These are phyloP conservation scores for Tolypocladium cylindrosporum DNA, from an alignment of 2,329 filamentous ascomycete species.

Conservation along the genomic window DNA sequence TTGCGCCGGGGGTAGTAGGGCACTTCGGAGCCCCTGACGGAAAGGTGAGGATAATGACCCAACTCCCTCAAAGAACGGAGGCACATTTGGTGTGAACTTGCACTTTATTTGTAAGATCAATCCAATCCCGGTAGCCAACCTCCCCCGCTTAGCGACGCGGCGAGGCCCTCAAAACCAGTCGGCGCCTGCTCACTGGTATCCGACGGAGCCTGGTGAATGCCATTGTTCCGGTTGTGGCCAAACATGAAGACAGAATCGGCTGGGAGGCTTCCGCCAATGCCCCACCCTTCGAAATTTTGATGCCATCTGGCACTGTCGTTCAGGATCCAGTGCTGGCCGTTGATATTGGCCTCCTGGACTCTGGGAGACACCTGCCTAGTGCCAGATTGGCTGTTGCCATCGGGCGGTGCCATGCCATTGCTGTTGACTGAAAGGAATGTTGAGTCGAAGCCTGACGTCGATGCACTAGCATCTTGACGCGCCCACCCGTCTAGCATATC, in stretches of 20 bases:
- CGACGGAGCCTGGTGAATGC: constrained; percentile 2
- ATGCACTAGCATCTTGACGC: not conserved
- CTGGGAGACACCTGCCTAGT: constrained; percentile 2
- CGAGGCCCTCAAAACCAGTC: constrained; percentile 20
- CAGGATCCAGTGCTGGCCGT: constrained; percentile 47
- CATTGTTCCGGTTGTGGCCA: constrained; percentile 10
- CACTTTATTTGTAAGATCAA: constrained; percentile 6
- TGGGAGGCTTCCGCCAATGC: constrained; percentile 19
- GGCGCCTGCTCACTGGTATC: constrained; percentile 10
- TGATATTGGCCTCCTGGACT: constrained; percentile 24
- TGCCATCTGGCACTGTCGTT: constrained; percentile 49
- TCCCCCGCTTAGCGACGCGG: constrained; percentile 17
- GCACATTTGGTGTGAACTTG: too few species aligned
- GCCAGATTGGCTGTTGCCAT: constrained; percentile 10
- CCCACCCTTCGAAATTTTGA: constrained; percentile 47
- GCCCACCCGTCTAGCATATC: constrained; percentile 17
- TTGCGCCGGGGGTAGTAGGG: too few species aligned
- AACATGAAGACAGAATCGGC: constrained; percentile 19
- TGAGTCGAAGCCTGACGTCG: not conserved
- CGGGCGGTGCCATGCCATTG: constrained; percentile 1
- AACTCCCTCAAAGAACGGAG: too few species aligned
- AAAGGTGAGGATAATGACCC: too few species aligned
- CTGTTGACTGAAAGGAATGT: constrained; percentile 1
- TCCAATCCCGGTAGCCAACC: constrained; percentile 27
- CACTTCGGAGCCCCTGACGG: too few species aligned